phyloP scores from a whole-genome alignment of 1,284 basidiomycete genomes.

The Rhodotorula sp. region DNA sequence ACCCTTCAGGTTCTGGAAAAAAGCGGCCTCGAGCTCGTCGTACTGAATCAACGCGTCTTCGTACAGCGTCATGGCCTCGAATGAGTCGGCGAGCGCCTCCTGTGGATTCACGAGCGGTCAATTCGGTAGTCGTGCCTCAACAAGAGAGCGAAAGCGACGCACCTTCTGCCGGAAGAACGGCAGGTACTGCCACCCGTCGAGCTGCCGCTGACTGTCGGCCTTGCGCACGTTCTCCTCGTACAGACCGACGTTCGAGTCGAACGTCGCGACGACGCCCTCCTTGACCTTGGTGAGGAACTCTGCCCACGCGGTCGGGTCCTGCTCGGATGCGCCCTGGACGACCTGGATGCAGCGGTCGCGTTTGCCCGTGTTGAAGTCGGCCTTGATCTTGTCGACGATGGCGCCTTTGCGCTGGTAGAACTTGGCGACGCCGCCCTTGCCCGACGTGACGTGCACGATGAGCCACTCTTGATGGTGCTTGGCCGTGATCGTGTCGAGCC shows the following conservation, averaged over 20 bases:
- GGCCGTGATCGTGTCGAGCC: constrained; percentile 70
- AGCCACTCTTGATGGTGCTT: constrained; percentile 66
- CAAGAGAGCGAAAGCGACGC: constrained; percentile 4
- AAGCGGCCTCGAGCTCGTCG: constrained; percentile 84
- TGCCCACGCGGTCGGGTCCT: constrained; percentile 82
- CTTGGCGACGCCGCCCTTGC: constrained; percentile 54
- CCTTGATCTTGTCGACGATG: constrained; percentile 84
- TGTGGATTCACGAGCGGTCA: constrained; percentile 48
- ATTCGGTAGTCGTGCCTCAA: neutral
- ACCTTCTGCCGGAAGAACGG: constrained; percentile 95
- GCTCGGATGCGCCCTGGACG: constrained; percentile 52
- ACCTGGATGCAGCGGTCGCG: constrained; percentile 83
- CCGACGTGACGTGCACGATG: constrained; percentile 72
- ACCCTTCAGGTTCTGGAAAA: constrained; percentile 63
- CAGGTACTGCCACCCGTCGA: constrained; percentile 96
- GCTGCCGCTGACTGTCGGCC: constrained; percentile 78
- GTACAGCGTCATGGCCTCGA: constrained; percentile 82
- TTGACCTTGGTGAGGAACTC: constrained; percentile 87
- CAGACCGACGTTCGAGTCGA: constrained; percentile 73
- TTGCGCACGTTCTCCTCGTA: constrained; percentile 84
- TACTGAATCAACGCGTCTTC: constrained; percentile 89
- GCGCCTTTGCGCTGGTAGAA: constrained; percentile 79
- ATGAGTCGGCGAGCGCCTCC: constrained; percentile 91
- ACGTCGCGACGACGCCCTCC: constrained; percentile 77
- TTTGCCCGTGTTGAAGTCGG: constrained; percentile 89